Conservation (phyloP, 139 green algal species). For the Mychonastes homosphaera region DNA sequence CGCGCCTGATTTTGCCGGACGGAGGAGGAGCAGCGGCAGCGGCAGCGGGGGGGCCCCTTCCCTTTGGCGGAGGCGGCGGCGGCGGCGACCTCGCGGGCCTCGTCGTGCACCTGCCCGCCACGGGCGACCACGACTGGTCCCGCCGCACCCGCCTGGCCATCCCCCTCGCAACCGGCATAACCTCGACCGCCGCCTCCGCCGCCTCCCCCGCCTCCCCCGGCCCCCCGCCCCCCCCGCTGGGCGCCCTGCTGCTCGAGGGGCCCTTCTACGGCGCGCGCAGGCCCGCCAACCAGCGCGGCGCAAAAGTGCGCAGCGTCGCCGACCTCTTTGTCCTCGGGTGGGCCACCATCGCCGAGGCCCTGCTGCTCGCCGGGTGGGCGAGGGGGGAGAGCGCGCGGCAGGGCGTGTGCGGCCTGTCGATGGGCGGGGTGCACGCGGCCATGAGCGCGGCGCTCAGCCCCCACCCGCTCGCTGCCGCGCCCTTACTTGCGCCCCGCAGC, state of each 20-base stretch:
- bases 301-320: slow-evolving; percentile 61
- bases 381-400: slow-evolving; percentile 29
- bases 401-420: slow-evolving; percentile 65
- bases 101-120: slow-evolving; percentile 75
- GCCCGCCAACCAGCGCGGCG: slow-evolving; percentile 54
- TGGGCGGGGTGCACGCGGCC: slow-evolving; percentile 79
- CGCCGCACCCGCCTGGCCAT: slow-evolving; percentile 43
- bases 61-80: not conserved
- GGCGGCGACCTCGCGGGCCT: not conserved
- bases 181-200: not conserved
- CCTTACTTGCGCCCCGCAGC: slow-evolving; percentile 63
- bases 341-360: slow-evolving; percentile 69
- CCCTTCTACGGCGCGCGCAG: slow-evolving; percentile 67
- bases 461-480: slow-evolving; percentile 39
- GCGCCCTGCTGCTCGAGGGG: slow-evolving; percentile 29
- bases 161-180: slow-evolving; percentile 24
- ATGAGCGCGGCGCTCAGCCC: slow-evolving; percentile 69
- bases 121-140: slow-evolving; percentile 64
- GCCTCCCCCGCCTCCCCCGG: not conserved
- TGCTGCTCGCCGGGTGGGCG: slow-evolving; percentile 60
- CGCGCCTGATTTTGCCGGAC: not conserved
- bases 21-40: slow-evolving; percentile 8
- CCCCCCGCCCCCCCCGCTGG: not conserved
- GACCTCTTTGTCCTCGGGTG: slow-evolving; percentile 74
- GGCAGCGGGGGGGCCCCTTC: not conserved